Base-by-base conservation (phyloP, 176 grass and related monocot genomes). In the Triticum dicoccoides region DNA sequence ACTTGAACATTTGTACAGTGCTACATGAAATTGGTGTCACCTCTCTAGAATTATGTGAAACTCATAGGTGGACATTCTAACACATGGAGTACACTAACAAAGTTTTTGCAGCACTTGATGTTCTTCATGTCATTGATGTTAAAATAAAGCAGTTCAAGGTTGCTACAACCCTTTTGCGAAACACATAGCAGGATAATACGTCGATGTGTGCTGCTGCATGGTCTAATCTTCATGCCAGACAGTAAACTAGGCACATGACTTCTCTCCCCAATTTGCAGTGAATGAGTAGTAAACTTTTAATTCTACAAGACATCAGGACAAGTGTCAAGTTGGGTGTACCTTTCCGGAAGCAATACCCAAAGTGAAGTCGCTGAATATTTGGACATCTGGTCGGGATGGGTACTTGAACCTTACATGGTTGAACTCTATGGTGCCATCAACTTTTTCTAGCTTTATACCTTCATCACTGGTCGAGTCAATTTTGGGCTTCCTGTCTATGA, bases 321-420 rank as follows among this genome's bases (percentile, higher is more conserved):
- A 84, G 23, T 32, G 44, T 51, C 20, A 67, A 74, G 21, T 17
- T 44, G 54, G 54, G 15, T 69, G 3, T 93, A 93, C 94, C 94
- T 96, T 93, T 80, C 70, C 82, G 13, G 86, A 72, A 56, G 86
- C 77, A 59, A 93, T 91, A 25, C 6, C 45, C 86, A 95, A 79
- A 23, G 65, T 91, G 3, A 95, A 81, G 52, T 93, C 86, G 8
- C 18, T 67, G n/a, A 95, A 84, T 65, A 95, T 84, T 75, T 83
- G 86, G 32, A 93, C 83, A 73, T 95, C 78, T n/a, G 91, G 91
- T 17, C 93, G 89, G 51, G 63, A 86, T 24, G 93, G 93, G 56
- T 93, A 95, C 62, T 84, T 94, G 83, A 94, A 94, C 83, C 51
- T 91, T 62, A 94, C 83, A 72, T 91, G 74, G 2, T 63, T 88